Evolutionary conservation across 441 rosid species (phyloP), one percentile per base, ranked within the genome.

Genomic region (Manihot esculenta): DNA sequence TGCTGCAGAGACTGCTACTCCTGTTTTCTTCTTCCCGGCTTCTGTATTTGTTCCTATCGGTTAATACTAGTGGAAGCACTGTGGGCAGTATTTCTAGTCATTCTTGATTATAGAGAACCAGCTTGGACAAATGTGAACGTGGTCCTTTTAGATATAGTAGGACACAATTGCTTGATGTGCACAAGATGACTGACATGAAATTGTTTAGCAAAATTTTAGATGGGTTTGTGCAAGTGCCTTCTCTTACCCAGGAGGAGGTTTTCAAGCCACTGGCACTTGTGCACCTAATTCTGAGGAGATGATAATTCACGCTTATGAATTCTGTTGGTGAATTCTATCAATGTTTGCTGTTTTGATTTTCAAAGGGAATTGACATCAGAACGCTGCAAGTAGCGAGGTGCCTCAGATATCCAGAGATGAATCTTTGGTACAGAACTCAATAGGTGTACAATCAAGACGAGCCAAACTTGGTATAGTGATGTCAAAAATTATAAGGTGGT

Each of bases 351-450:
- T 70, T 77, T 73, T 72, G 44, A 68, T 75, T 89, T 78, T 74
- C 93, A 81, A 85, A 86, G 71, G 98, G 86, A 73, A 93, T 96
- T 83, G 94, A 87, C 80, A 85, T 85, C 78, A 98, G 99, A 58
- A 88, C 41, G 78, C 88, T 47, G 84, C 90, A 61, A 88, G 96
- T 71, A 93, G 98, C 47, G 93, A 96, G 60, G 96, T 96, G 49
- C 89, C 96, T 50, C 99, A 85, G 81, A 75, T 80, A 33, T 74
- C 92, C 27, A 96, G 92, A 84, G 98, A 93, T 78, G 97, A 89
- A 68, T 73, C 88, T 57, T 55, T 58, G 41, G 97, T 90, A 21
- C 74, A 87, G 75, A 89, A 81, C 81, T 54, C 85, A 0, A 57
- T 41, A 3, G 97, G 90, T 73, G 74, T 68, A 15, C 90, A 83